These are phyloP conservation scores for Bretschneidera sinensis DNA, from an alignment of 345 rosid genomes.

Conservation along the genomic window DNA sequence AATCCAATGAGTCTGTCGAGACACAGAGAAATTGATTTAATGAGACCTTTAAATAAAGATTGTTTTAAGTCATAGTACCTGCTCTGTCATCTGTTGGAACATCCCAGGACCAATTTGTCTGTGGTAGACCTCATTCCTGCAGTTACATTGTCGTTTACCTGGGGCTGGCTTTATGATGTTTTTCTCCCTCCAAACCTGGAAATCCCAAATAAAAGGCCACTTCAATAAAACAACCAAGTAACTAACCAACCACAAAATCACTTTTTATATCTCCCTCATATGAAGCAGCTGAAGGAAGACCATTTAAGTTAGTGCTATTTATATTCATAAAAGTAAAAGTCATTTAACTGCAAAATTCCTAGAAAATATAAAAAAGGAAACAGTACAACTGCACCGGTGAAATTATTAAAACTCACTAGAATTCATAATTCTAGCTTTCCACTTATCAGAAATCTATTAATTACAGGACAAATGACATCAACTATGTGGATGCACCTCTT, in stretches of 20 bases:
- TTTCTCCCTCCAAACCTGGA: conserved; percentile 97
- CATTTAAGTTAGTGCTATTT: no score
- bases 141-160: conserved; percentile 91
- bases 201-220: background rate
- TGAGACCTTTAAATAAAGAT: background rate
- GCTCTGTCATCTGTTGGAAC: conserved; percentile 99
- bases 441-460: no score
- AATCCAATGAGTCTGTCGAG: background rate
- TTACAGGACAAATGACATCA: no score
- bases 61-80: conserved; percentile 38
- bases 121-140: conserved; percentile 97
- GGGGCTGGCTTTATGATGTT: conserved; percentile 90
- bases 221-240: background rate
- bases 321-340: background rate
- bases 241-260: background rate
- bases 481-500: no score
- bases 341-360: background rate
- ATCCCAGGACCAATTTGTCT: conserved; percentile 99
- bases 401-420: no score
- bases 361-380: background rate
- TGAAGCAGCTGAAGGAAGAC: background rate
- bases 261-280: background rate
- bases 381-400: no score
- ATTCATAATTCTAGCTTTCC: no score
- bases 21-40: no score